Evolutionary conservation across 345 rosid genomes (phyloP).

Genomic region (Firmiana major): DNA sequence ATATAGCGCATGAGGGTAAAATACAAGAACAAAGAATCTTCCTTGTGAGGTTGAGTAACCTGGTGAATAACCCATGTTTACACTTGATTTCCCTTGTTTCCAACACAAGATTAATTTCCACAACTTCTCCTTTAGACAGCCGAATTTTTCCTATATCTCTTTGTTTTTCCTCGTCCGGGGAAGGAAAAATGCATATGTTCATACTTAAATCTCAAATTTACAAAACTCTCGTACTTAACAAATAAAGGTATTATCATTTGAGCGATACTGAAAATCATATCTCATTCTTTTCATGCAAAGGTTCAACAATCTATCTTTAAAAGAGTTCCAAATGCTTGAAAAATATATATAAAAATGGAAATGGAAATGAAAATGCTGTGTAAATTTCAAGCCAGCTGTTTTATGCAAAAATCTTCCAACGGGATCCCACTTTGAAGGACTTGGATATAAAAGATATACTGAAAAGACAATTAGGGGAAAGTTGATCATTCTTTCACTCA

Average conservation of each 20-base stretch:
- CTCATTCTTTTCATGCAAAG: background rate
- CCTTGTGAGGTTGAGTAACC: background rate
- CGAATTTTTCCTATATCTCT: background rate
- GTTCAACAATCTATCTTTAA: background rate
- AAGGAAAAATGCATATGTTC: too few relatives aligned
- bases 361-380: background rate
- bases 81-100: background rate
- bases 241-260: too few relatives aligned
- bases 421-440: conserved; percentile 1
- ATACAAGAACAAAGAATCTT: background rate
- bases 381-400: conserved; percentile 5
- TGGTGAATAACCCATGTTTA: background rate
- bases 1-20: background rate
- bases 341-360: background rate
- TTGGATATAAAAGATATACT: background rate
- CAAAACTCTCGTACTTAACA: too few relatives aligned
- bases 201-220: too few relatives aligned
- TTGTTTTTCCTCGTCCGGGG: too few relatives aligned
- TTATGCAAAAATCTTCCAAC: background rate
- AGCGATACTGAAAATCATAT: too few relatives aligned
- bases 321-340: too few relatives aligned
- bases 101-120: background rate
- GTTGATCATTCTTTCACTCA: conserved; percentile 12
- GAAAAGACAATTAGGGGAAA: conserved; percentile 19
- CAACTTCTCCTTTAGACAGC: background rate